These are phyloP conservation scores for Colletotrichum sidae DNA, from an alignment of 2,329 filamentous ascomycete genomes.

Conservation along the genomic window DNA sequence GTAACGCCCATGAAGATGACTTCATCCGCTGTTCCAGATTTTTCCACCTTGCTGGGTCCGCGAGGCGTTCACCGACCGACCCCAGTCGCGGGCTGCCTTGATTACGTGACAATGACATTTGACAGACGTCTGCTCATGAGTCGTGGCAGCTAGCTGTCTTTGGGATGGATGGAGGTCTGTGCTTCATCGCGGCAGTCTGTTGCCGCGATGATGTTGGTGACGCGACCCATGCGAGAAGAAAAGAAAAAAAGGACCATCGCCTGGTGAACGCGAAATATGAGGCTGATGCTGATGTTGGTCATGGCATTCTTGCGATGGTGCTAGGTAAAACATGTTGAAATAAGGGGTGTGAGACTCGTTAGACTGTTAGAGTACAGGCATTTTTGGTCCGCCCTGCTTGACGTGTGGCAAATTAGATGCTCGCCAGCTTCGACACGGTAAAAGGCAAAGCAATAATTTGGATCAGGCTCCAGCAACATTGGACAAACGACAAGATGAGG, in stretches of 20 bases:
- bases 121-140: conserved; percentile 1
- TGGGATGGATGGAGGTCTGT: not conserved
- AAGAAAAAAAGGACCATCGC: not conserved
- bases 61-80: not conserved
- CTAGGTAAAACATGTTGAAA: no score
- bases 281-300: not conserved
- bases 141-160: conserved; percentile 14
- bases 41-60: conserved; percentile 7
- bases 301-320: not conserved
- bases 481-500: no score
- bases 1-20: conserved; percentile 11
- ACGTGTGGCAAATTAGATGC: conserved; percentile 26
- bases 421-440: not conserved
- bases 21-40: conserved; percentile 13
- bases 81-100: not conserved
- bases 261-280: not conserved
- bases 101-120: conserved; percentile 13
- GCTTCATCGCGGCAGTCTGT: not conserved
- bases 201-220: not conserved
- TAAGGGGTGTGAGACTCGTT: not conserved
- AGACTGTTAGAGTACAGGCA: not conserved
- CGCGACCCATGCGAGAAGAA: not conserved
- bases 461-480: not conserved
- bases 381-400: conserved; percentile 12
- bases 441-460: not conserved